Percentiles rank a stretch among this genome's conserved stretches.
These are phyloP conservation scores for Geotrichum candidum DNA, from an alignment of 1,139 yeast genomes.

Conservation along the genomic window DNA sequence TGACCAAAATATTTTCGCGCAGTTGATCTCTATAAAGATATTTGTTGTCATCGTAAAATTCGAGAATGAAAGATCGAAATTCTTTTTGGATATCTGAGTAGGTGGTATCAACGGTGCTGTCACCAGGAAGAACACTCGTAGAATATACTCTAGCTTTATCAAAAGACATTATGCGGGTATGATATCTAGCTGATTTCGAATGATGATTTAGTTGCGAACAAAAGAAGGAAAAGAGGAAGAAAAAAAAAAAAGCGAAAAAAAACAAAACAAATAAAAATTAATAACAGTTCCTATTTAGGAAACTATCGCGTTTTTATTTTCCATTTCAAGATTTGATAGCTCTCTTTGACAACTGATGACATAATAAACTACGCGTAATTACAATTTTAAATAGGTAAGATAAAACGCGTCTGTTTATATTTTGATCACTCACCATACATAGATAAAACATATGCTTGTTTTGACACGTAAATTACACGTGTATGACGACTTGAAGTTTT, in stretches of 20 bases:
- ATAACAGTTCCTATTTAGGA: background rate
- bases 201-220: background rate
- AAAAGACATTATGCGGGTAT: slow-evolving; percentile 40
- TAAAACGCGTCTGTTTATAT: background rate
- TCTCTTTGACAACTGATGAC: background rate
- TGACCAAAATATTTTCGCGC: slow-evolving; percentile 76
- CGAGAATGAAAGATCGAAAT: slow-evolving; percentile 75
- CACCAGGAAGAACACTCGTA: slow-evolving; percentile 85
- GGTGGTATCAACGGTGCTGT: slow-evolving; percentile 58
- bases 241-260: background rate
- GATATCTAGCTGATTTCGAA: background rate
- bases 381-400: background rate
- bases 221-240: background rate
- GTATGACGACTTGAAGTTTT: too few relatives aligned
- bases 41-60: slow-evolving; percentile 75
- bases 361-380: background rate
- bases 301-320: background rate
- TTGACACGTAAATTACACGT: too few relatives aligned
- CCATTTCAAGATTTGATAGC: background rate
- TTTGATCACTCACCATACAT: background rate
- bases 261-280: background rate
- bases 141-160: slow-evolving; percentile 77
- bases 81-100: slow-evolving; percentile 73
- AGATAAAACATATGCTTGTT: too few relatives aligned
- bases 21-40: slow-evolving; percentile 89